Evolutionary conservation across 768 basidiomycete species (phyloP), one percentile per base, ranked within the genome.

Genomic region (Boletus tomentosulus): DNA sequence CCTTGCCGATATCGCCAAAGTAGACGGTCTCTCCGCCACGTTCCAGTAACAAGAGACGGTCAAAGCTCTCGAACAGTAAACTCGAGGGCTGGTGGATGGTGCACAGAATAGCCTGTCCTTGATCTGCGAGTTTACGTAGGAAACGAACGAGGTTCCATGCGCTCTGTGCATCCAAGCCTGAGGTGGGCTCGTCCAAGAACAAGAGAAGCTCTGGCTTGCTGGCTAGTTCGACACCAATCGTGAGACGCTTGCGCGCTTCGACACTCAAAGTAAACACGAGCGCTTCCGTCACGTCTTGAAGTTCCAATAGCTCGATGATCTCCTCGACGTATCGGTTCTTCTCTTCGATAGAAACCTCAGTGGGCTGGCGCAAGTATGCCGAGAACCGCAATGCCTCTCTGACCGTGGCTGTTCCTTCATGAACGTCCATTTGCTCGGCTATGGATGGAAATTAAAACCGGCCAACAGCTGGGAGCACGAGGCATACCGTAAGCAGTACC

Each of bases 71-170:
- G 71, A 96, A 95, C 2, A 96, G 74, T 19, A 92, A 77, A 3
- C 89, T 83, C 3, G 89, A 91, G 3, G 92, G 92, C 59, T 93
- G 92, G 57, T 92, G 91, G 60, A 94, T 92, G 4, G 89, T 95
- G 71, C 91, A 93, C 13, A 95, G 78, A 61, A 94, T 94, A 41
- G 90, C 88, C 62, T 93, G 91, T 11, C 92, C 92, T 59, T 85
- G 83, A 59, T 88, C 83, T 10, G 90, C 89, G 39, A 94, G 81
- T 65, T 92, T 91, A 11, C 86, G 76, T 44, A 93, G 67, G 81
- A 94, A 89, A 38, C 87, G 84, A 27, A 91, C 81, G 30, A 92
- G 72, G 62, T 87, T 86, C 87, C 87, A 91, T 3, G 91, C 89
- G 50, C 84, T 86, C 64, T 81, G 80, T 37, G 76, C 75, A 59